A percentile compares a stretch with the other conserved stretches of the same genome.
Evolutionary conservation across 139 green algal species (phyloP).

Genomic region (Gonium pectorale): DNA sequence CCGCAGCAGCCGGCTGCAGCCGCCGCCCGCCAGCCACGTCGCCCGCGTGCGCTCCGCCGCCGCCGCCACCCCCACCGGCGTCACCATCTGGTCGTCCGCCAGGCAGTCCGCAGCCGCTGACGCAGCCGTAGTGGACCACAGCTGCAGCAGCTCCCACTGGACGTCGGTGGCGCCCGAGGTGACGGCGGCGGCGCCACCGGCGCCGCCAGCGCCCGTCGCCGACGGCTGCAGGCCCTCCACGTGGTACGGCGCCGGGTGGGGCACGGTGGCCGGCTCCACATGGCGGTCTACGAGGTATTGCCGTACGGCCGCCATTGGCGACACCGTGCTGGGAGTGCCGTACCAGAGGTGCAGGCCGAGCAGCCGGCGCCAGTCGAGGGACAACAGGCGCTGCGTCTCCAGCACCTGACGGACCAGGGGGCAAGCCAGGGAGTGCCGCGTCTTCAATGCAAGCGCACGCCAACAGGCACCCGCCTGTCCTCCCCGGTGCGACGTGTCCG

Average conservation of each 20-base stretch:
- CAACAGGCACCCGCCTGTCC: too few relatives aligned
- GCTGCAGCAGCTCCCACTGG: slow-evolving; percentile 78
- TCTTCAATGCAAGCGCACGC: too few relatives aligned
- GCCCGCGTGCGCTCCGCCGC: not conserved
- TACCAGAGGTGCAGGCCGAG: slow-evolving; percentile 78
- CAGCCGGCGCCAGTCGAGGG: slow-evolving; percentile 86
- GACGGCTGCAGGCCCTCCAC: slow-evolving; percentile 30
- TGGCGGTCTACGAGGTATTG: slow-evolving; percentile 32
- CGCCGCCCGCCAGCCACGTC: slow-evolving; percentile 19
- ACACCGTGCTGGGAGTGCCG: slow-evolving; percentile 32
- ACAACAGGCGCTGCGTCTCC: slow-evolving; percentile 52
- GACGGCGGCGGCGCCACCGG: not conserved
- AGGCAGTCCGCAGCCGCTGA: slow-evolving; percentile 18
- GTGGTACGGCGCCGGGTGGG: slow-evolving; percentile 40
- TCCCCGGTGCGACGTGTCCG: too few relatives aligned
- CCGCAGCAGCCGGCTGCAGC: slow-evolving; percentile 55
- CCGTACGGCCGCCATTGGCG: slow-evolving; percentile 16
- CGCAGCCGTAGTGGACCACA: slow-evolving; percentile 55
- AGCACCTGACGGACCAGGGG: not conserved
- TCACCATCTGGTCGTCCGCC: slow-evolving; percentile 7
- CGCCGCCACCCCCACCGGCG: slow-evolving; percentile 1
- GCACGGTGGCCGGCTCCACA: slow-evolving; percentile 9
- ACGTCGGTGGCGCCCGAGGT: slow-evolving; percentile 57
- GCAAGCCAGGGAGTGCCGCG: too few relatives aligned
- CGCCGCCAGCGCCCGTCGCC: slow-evolving; percentile 4